Base-by-base conservation (phyloP, 2,329 filamentous ascomycete species). In the Scopulariopsis brevicaulis region DNA sequence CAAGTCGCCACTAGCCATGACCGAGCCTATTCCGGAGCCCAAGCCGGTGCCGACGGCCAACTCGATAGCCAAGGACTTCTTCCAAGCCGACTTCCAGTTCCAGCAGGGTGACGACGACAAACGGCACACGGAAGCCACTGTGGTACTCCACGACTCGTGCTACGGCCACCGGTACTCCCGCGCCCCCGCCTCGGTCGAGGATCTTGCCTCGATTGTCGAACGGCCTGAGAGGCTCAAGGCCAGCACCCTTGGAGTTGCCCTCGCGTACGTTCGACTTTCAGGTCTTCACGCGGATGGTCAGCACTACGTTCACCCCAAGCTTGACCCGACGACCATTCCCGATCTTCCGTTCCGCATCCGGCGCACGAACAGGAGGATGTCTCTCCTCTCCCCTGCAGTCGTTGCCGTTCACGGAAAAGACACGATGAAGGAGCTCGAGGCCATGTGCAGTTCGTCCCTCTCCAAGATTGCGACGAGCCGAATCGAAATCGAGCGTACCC, bases 141-240 rank as follows among this genome's bases (percentile, higher is more conserved):
- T 97, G 53, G 80, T 99, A 34, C 75, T 99, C 1, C 91, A 97
- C 65, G 94, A 99, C 73, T 86, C 88, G 57, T 96, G 93, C 71
- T 99, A 97, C 69, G 92, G 93, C 25, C 94, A 99, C 73, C 86
- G 91, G 24, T 99, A 85, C 70, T 90, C 92, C 12, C 82, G 94
- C 52, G 90, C 90, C 4, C 86, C 88, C 64, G 87, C 90, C 1
- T 86, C 84, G 24, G 40, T 18, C 18, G 40, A 46, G 52, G 80
- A 81, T 18, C 78, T 97, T 1, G 83, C 77, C 65, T 88, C 85
- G 59, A 96, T 99, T 63, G 92, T 99, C 54, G 94, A 99, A 73
- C 81, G 94, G 12, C 94, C 94, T 0, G 94, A 99, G 74, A 81
- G 94, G 60, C 85, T 99, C 62, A 88, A 89, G 64, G 94, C 94